Conservation (phyloP, 495 filamentous ascomycete genomes). For the Annulohypoxylon moriforme region DNA sequence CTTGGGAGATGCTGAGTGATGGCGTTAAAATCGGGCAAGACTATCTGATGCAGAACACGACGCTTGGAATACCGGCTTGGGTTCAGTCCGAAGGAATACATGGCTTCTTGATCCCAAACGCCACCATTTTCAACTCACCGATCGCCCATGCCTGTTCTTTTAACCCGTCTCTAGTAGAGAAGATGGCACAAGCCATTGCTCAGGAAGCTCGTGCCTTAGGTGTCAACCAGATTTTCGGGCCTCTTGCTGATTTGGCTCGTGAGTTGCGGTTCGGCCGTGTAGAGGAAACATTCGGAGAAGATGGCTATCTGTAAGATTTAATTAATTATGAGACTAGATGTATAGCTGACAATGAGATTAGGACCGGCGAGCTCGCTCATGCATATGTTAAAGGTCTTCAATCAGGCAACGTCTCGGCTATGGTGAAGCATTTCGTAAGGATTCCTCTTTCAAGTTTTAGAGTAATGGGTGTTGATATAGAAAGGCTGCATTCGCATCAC, state of each 20-base stretch:
- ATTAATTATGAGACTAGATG: not conserved
- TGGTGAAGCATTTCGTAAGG: constrained; percentile 73
- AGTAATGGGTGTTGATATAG: constrained; percentile 2
- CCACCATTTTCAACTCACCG: constrained; percentile 79
- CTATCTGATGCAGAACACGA: constrained; percentile 71
- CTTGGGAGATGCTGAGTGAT: constrained; percentile 69
- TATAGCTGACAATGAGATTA: constrained; percentile 9
- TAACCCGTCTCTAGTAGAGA: constrained; percentile 66
- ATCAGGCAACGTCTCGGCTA: constrained; percentile 70
- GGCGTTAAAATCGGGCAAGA: constrained; percentile 72
- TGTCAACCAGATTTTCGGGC: constrained; percentile 75
- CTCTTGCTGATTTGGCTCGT: constrained; percentile 72
- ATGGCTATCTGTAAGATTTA: constrained; percentile 62
- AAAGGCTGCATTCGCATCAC: constrained; percentile 67
- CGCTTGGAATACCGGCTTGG: constrained; percentile 73
- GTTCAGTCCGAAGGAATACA: constrained; percentile 79
- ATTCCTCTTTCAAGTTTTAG: not conserved
- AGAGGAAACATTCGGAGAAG: constrained; percentile 76
- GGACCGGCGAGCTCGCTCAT: constrained; percentile 66
- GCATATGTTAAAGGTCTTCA: constrained; percentile 71
- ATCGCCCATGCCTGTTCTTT: constrained; percentile 76
- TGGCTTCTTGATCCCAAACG: constrained; percentile 75
- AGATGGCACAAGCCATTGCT: constrained; percentile 71
- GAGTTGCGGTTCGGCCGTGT: constrained; percentile 76
- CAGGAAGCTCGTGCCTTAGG: constrained; percentile 71